Base-by-base conservation (phyloP, 345 rosid species). In the Hibiscus tridactylites region DNA sequence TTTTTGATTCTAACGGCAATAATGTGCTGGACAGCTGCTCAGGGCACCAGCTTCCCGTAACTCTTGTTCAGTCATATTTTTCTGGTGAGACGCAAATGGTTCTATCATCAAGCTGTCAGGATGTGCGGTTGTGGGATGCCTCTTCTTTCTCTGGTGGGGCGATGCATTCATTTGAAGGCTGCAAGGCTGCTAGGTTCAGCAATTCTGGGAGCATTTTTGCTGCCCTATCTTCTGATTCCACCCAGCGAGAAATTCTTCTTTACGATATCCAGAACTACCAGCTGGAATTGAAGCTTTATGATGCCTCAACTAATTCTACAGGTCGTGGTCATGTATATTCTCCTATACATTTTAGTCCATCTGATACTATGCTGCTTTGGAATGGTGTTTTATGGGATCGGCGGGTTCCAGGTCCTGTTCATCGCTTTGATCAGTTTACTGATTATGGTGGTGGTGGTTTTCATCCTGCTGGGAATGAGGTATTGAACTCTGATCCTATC, bases 391-490 rank as follows among this genome's bases (percentile, higher is more conserved):
- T 95, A 58, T 95, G 97, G 97, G 99, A 92, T 60, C 81, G 80
- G 44, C 87, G 99, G 67, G 79, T 57, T 71, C 81, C 90, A 64
- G 87, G 76, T 12, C 83, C 83, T 44, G 80, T 89, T 47, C 81
- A 79, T 65, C 92, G 92, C 33, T 92, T 95, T 74, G 99, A 95
- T 79, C 97, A 92, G 75, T 92, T 90, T 74, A 82, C 96, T 0
- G 97, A 95, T 82, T 88, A 90, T 80, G 99, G 99, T 3, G 99
- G 99, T 10, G 97, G 99, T 64, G 99, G 97, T 46, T 95, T 89
- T 77, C 99, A 92, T 85, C 99, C 99, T 81, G 90, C 97, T 78
- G 89, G 97, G 72, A 92, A 88, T 75, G 99, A 95, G 97, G 99
- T 95, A 90, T 64, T n/a, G 31, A 70, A 15, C 50, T 9, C 33